Base-by-base conservation (phyloP, 257 asterid genomes). In the Nyctanthes arbortristis region DNA sequence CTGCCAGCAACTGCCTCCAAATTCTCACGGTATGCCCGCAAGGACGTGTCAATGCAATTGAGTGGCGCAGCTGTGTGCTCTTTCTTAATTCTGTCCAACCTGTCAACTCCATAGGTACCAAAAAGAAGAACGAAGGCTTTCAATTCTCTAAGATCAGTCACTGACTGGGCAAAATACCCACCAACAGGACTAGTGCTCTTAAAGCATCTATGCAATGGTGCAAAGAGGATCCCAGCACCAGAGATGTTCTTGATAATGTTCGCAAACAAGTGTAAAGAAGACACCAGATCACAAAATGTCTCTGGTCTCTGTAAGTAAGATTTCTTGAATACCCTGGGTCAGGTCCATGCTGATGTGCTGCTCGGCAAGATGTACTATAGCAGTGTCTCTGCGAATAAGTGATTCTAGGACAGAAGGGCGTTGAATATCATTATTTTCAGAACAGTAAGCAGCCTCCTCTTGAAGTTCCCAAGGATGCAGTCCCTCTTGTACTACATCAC, bases 301-400 rank as follows among this genome's bases (percentile, higher is more conserved):
- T n/a, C n/a, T n/a, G 55, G 97, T 82, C 79, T 91, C 99, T 2
- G 95, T 78, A 36, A 94, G 97, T 79, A 94, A 84, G 66, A 91
- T 88, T 80, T 94, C 97, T 30, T 96, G 90, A 62, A 91, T 87
- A 54, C 99, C 96, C 74, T 87, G 92, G 56, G 97, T 91, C 52
- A 94, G 96, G 87, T 94, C 97, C 99, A 94, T 94, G 85, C 96
- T 94, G 73, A 94, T 86, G 64, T 94, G 99, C 70, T 94, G 99
- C 89, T 94, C 99, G 7, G 97, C 95, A 57, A 94, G 84, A 85
- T 91, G 96, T 69, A 91, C 83, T 66, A 94, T 91, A 62, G 96
- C 73, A 62, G 93, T 87, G 79, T 94, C 97, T 52, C 99, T 84
- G 65, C 65, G 97, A 59, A 94, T 86, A 63, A 93, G 87, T 55